Conservation (phyloP, 2,329 filamentous ascomycete species). For the Monosporascus sp. region DNA sequence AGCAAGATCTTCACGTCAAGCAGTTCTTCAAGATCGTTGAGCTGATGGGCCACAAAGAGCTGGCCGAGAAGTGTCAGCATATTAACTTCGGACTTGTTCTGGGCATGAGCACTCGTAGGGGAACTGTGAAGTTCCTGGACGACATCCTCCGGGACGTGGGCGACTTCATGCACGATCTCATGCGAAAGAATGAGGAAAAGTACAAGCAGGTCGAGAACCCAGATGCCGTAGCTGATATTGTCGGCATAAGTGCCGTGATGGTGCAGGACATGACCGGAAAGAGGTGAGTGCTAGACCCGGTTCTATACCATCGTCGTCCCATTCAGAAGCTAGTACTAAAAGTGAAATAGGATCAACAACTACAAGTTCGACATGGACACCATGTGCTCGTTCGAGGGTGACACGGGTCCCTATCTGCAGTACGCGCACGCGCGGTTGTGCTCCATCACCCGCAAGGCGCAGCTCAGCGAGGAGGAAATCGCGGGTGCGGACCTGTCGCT, state of each 20-base stretch:
- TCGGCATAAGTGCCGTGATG: conserved; percentile 95
- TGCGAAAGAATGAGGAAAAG: conserved; percentile 85
- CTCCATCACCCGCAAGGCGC: conserved; percentile 31
- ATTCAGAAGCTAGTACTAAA: conserved; percentile 16
- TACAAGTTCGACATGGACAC: conserved; percentile 64
- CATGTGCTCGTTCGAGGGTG: conserved; percentile 69
- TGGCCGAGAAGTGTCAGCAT: conserved; percentile 64
- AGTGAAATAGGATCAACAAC: conserved; percentile 32
- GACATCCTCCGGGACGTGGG: conserved; percentile 73
- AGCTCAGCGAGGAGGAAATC: conserved; percentile 30
- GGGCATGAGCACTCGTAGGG: conserved; percentile 65
- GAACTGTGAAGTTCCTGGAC: conserved; percentile 55
- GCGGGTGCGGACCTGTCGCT: conserved; percentile 50
- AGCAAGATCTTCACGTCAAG: conserved; percentile 67
- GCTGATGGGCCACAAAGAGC: conserved; percentile 62
- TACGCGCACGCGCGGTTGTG: conserved; percentile 62
- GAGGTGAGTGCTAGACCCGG: conserved; percentile 47
- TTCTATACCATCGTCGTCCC: conserved; percentile 15
- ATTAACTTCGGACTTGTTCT: conserved; percentile 71
- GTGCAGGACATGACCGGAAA: conserved; percentile 97
- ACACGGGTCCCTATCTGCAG: conserved; percentile 69
- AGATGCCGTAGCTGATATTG: conserved; percentile 71
- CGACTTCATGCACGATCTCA: conserved; percentile 97
- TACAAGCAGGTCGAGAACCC: conserved; percentile 87
- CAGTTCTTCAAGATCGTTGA: conserved; percentile 74